Evolutionary conservation across 2,329 filamentous ascomycete species (phyloP).

Genomic region (Conoideocrella luteorostrata): DNA sequence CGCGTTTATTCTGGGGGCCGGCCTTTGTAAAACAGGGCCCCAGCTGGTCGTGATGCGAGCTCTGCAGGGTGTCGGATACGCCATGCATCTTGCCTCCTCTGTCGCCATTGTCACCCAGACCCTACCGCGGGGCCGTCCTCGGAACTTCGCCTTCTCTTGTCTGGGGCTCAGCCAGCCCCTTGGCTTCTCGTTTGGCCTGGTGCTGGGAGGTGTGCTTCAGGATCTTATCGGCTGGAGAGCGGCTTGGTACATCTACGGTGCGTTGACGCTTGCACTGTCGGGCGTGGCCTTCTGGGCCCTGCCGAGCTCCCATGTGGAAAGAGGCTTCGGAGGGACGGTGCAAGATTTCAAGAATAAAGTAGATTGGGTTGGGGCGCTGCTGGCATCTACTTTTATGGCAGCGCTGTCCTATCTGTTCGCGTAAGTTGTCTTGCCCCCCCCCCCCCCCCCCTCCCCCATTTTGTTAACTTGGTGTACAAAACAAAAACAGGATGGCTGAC

Average conservation of each 20-base stretch:
- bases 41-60: conserved; percentile 32
- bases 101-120: conserved; percentile 27
- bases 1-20: conserved; percentile 24
- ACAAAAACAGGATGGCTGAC: no score
- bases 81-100: conserved; percentile 29
- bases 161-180: conserved; percentile 40
- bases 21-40: conserved; percentile 19
- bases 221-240: conserved; percentile 41
- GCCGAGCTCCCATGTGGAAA: conserved; percentile 21
- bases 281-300: conserved; percentile 28
- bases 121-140: conserved; percentile 23
- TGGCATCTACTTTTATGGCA: conserved; percentile 40
- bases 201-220: conserved; percentile 41
- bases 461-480: no score
- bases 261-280: conserved; percentile 29
- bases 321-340: conserved; percentile 17
- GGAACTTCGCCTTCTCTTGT: conserved; percentile 37
- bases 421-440: no score
- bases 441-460: no score
- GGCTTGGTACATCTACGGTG: conserved; percentile 36
- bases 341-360: conserved; percentile 30
- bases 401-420: conserved; percentile 48
- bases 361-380: conserved; percentile 46
- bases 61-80: conserved; percentile 31
- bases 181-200: conserved; percentile 44